phyloP scores from a whole-genome alignment of 768 basidiomycete species.

The Xanthoconium purpureum region DNA sequence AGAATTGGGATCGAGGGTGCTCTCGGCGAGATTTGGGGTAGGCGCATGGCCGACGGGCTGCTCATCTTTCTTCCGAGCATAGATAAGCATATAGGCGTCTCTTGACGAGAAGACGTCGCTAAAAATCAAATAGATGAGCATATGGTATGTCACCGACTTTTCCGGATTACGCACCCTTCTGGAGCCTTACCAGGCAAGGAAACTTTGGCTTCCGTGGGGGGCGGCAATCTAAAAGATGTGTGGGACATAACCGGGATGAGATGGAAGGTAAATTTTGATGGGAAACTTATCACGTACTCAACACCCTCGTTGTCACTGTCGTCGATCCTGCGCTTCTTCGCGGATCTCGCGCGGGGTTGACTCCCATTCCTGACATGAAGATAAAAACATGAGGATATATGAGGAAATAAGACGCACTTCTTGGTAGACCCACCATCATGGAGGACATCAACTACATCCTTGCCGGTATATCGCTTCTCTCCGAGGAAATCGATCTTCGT shows the following conservation, averaged over 20 bases:
- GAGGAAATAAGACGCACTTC: slow-evolving; percentile 24
- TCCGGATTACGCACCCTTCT: slow-evolving; percentile 79
- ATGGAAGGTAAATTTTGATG: slow-evolving; percentile 14
- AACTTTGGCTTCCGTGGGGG: slow-evolving; percentile 18
- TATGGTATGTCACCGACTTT: slow-evolving; percentile 51
- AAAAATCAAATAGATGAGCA: slow-evolving; percentile 21
- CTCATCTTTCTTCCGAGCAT: slow-evolving; percentile 48
- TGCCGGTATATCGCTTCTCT: slow-evolving; percentile 37
- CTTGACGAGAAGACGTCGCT: slow-evolving; percentile 62
- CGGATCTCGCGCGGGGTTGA: slow-evolving; percentile 39
- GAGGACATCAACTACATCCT: slow-evolving; percentile 31
- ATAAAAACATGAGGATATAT: background rate
- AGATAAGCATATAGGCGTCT: slow-evolving; percentile 96
- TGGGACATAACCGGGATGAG: slow-evolving; percentile 13
- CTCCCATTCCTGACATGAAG: slow-evolving; percentile 19
- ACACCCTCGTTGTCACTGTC: slow-evolving; percentile 56
- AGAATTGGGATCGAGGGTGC: slow-evolving; percentile 15
- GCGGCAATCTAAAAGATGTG: slow-evolving; percentile 19
- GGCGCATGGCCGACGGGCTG: slow-evolving; percentile 11
- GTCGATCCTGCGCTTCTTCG: slow-evolving; percentile 50
- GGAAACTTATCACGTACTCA: slow-evolving; percentile 25
- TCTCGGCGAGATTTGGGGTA: slow-evolving; percentile 15
- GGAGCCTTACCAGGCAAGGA: slow-evolving; percentile 23
- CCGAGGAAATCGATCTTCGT: slow-evolving; percentile 57
- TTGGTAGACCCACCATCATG: slow-evolving; percentile 22